phyloP scores from a whole-genome alignment of 177 flowering plant species.

The Telopea speciosissima region DNA sequence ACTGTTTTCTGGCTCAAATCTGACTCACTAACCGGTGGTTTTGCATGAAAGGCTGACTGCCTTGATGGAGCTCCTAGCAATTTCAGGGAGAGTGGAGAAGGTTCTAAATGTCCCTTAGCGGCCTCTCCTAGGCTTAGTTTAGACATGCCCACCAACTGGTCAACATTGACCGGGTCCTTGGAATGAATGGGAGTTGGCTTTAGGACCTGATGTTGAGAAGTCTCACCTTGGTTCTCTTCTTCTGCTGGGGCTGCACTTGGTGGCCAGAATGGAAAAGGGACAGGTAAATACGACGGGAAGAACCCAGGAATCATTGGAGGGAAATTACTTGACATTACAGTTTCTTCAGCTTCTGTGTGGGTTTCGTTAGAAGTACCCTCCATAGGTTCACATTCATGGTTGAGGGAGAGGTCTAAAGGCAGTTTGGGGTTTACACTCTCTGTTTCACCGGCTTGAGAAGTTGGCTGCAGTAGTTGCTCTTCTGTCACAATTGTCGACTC shows the following conservation, averaged over 20 bases:
- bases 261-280: constrained; percentile 54
- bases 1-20: constrained; percentile 36
- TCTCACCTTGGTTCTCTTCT: constrained; percentile 28
- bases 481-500: constrained; percentile 35
- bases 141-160: constrained; percentile 79
- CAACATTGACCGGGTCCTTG: constrained; percentile 70
- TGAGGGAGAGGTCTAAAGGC: constrained; percentile 19
- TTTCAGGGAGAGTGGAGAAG: constrained; percentile 46
- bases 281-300: constrained; percentile 49
- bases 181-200: constrained; percentile 63
- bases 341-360: constrained; percentile 16
- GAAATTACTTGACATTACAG: constrained; percentile 11
- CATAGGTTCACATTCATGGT: constrained; percentile 18
- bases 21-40: constrained; percentile 33
- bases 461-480: constrained; percentile 10
- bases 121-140: constrained; percentile 53
- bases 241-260: constrained; percentile 24
- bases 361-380: constrained; percentile 16
- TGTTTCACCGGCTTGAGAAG: constrained; percentile 14
- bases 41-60: constrained; percentile 76
- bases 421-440: constrained; percentile 14
- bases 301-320: constrained; percentile 38
- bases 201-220: constrained; percentile 53
- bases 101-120: constrained; percentile 25
- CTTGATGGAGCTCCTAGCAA: constrained; percentile 54